phyloP scores from a whole-genome alignment of 1,284 basidiomycete species.

The Mycosarcoma maydis region DNA sequence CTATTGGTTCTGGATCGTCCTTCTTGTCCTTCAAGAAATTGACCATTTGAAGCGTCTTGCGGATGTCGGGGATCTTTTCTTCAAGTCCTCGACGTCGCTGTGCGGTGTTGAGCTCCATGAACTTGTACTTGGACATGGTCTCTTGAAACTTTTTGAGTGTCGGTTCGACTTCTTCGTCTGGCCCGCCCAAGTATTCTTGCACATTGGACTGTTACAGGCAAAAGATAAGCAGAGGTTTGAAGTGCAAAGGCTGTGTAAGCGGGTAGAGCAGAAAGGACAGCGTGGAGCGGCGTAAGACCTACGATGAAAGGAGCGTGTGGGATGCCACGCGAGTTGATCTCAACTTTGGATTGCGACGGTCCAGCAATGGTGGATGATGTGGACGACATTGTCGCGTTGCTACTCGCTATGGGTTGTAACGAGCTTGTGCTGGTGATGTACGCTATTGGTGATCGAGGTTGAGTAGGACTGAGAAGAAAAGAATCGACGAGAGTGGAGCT shows the following conservation, averaged over 20 bases:
- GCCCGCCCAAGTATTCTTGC: constrained; percentile 83
- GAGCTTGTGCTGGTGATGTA: neutral
- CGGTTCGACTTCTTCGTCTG: constrained; percentile 80
- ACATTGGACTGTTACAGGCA: constrained; percentile 76
- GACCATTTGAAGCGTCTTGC: constrained; percentile 90
- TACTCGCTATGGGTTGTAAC: neutral
- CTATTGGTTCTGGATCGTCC: constrained; percentile 72
- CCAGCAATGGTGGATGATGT: constrained; percentile 27
- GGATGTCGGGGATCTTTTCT: constrained; percentile 96
- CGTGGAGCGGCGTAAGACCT: constrained; percentile 65
- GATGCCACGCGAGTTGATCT: constrained; percentile 83
- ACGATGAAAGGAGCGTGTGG: constrained; percentile 95
- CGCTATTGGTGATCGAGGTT: neutral
- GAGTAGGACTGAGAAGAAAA: neutral
- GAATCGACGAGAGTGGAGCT: too few relatives aligned
- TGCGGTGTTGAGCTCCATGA: constrained; percentile 90
- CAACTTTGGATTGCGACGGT: constrained; percentile 33
- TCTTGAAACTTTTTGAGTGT: constrained; percentile 87
- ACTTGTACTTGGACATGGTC: constrained; percentile 97
- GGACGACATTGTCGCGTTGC: constrained; percentile 17
- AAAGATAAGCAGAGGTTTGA: neutral
- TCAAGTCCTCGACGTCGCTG: constrained; percentile 82
- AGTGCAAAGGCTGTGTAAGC: too few relatives aligned
- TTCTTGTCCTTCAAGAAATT: constrained; percentile 74
- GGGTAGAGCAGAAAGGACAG: neutral